A percentile compares a stretch with the other conserved stretches of the same genome.
These are phyloP conservation scores for Alloascoidea africana DNA, from an alignment of 805 yeast species.

Conservation along the genomic window DNA sequence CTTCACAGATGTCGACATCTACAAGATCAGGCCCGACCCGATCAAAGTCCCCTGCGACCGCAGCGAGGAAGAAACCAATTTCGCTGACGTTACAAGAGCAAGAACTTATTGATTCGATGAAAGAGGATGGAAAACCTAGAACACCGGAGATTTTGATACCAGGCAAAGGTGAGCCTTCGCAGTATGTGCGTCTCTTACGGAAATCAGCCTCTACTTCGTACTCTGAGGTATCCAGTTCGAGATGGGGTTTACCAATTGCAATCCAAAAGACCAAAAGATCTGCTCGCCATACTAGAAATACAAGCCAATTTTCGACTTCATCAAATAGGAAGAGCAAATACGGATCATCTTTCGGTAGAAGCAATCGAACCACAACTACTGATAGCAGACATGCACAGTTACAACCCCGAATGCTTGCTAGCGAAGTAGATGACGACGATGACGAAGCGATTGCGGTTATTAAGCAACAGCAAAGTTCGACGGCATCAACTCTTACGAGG, in stretches of 20 bases:
- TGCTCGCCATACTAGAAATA: neutral
- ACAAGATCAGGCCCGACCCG: too few species aligned
- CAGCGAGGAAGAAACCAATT: too few species aligned
- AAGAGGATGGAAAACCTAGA: neutral
- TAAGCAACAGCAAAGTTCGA: too few species aligned
- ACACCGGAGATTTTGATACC: neutral
- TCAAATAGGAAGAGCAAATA: neutral
- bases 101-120: too few species aligned
- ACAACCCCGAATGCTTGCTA: neutral
- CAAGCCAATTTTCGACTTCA: too few species aligned
- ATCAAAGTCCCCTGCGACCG: too few species aligned
- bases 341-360: neutral
- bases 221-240: neutral
- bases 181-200: neutral
- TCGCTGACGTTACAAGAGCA: too few species aligned
- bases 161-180: neutral
- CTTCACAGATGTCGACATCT: too few species aligned
- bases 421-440: conserved; percentile 1
- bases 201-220: neutral
- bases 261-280: neutral
- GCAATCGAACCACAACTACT: neutral
- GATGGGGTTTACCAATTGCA: neutral
- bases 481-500: too few species aligned
- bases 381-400: neutral
- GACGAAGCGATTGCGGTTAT: neutral